These are phyloP conservation scores for Boletus sp. DNA, from an alignment of 1,284 basidiomycete genomes.

Conservation along the genomic window DNA sequence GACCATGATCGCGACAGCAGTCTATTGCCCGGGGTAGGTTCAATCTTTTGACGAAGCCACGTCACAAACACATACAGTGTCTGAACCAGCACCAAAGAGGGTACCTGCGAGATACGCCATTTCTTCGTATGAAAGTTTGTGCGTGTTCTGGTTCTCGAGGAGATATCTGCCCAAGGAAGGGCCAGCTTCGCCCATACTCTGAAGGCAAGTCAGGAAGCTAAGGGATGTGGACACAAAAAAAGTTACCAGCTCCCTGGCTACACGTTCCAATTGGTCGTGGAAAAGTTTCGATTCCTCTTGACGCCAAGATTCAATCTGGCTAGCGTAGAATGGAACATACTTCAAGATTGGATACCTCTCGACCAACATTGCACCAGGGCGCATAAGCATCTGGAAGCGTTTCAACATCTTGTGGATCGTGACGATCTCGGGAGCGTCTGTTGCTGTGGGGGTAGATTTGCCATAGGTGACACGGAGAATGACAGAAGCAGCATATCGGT, in stretches of 20 bases:
- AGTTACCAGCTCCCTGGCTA: conserved; percentile 35
- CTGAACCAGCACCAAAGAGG: conserved; percentile 43
- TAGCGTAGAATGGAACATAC: conserved; percentile 38
- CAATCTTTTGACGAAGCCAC: background rate
- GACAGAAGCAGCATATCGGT: conserved; percentile 45
- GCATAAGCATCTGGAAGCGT: conserved; percentile 37
- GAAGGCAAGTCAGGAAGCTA: background rate
- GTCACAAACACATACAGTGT: conserved; percentile 34
- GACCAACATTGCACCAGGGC: conserved; percentile 38
- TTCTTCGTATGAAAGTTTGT: conserved; percentile 30
- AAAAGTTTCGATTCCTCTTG: conserved; percentile 43
- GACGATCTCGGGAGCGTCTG: conserved; percentile 41
- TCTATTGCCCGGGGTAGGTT: conserved; percentile 26
- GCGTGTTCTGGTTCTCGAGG: conserved; percentile 29
- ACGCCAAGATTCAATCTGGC: conserved; percentile 35
- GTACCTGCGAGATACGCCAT: conserved; percentile 42
- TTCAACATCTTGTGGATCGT: conserved; percentile 35
- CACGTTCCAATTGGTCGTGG: conserved; percentile 34
- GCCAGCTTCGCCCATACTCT: conserved; percentile 22
- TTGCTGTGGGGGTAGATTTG: conserved; percentile 41
- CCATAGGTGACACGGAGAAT: conserved; percentile 48
- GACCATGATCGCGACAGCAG: conserved; percentile 41
- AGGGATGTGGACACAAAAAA: no score
- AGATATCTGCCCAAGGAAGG: conserved; percentile 32
- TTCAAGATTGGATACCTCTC: conserved; percentile 41